Percentiles rank a stretch among this genome's conserved stretches.
Evolutionary conservation across 129 eudicot genomes (phyloP).

Genomic region (Arctium minus): DNA sequence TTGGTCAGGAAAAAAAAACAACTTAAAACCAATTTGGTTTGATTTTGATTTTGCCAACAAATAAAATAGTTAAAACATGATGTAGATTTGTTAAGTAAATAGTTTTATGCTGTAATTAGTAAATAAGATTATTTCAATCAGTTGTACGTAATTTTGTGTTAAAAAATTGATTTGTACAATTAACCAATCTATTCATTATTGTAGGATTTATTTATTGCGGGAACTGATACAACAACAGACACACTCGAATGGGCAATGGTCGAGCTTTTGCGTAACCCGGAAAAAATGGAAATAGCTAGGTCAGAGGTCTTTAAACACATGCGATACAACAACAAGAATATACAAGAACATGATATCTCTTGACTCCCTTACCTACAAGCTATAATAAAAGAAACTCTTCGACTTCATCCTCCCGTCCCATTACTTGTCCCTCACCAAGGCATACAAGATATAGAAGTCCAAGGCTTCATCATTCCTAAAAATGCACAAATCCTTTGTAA

Average conservation of each 20-base stretch:
- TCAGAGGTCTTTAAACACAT: constrained; percentile 21
- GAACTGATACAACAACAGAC: constrained; percentile 37
- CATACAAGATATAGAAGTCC: constrained; percentile 14
- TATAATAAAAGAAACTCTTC: constrained; percentile 37
- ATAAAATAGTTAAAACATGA: neutral
- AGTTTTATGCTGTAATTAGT: neutral
- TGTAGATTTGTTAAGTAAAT: neutral
- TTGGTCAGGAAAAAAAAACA: neutral
- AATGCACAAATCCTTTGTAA: constrained; percentile 31
- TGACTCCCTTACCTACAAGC: constrained; percentile 36
- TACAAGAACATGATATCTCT: constrained; percentile 26
- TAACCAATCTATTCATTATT: neutral
- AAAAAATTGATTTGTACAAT: neutral
- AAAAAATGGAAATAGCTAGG: constrained; percentile 1
- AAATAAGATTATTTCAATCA: neutral
- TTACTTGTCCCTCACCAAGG: constrained; percentile 32
- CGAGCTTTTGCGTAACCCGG: constrained; percentile 9
- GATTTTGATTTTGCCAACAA: neutral
- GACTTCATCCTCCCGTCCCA: constrained; percentile 42
- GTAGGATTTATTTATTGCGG: constrained; percentile 37
- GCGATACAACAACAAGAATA: neutral
- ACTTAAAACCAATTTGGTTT: neutral
- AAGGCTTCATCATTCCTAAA: constrained; percentile 30
- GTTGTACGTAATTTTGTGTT: neutral
- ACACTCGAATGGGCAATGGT: constrained; percentile 48